Evolutionary conservation across 768 basidiomycete species (phyloP).

Genomic region (Sporobolomyces roseus): DNA sequence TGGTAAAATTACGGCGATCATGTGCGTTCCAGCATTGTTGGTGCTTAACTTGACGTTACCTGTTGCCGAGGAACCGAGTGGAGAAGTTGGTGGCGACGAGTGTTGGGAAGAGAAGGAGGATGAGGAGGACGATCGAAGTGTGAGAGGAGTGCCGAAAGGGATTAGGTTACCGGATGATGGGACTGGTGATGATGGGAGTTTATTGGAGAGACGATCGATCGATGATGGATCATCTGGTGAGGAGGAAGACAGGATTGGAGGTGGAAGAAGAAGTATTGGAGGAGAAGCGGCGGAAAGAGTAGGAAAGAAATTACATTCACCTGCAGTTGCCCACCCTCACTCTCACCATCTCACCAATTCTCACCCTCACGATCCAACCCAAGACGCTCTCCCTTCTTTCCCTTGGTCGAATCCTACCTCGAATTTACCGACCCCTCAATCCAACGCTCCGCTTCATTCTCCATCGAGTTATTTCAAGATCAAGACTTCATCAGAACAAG

Average conservation of each 20-base stretch:
- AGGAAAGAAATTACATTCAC: neutral
- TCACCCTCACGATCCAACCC: neutral
- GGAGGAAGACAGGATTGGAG: neutral
- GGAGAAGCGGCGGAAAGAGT: conserved; percentile 1
- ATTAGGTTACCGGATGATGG: neutral
- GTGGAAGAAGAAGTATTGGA: conserved; percentile 36
- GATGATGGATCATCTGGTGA: too few species aligned
- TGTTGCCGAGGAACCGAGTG: conserved; percentile 59
- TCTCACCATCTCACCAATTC: neutral
- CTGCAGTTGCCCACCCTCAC: conserved; percentile 11
- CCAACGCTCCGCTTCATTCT: too few species aligned
- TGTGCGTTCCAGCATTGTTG: conserved; percentile 83
- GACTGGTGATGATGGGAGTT: neutral
- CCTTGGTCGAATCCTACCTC: too few species aligned
- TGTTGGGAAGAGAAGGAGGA: neutral
- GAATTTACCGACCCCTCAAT: too few species aligned
- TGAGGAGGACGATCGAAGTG: conserved; percentile 6
- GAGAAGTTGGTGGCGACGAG: conserved; percentile 55
- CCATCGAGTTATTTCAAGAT: too few species aligned
- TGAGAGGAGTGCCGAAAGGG: conserved; percentile 26
- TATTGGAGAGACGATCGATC: too few species aligned
- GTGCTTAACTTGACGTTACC: conserved; percentile 82
- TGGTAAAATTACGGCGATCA: conserved; percentile 67
- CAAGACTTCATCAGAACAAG: too few species aligned
- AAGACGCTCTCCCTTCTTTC: neutral